phyloP scores from a whole-genome alignment of 2,329 filamentous ascomycete species.

The Triangularia setosa region DNA sequence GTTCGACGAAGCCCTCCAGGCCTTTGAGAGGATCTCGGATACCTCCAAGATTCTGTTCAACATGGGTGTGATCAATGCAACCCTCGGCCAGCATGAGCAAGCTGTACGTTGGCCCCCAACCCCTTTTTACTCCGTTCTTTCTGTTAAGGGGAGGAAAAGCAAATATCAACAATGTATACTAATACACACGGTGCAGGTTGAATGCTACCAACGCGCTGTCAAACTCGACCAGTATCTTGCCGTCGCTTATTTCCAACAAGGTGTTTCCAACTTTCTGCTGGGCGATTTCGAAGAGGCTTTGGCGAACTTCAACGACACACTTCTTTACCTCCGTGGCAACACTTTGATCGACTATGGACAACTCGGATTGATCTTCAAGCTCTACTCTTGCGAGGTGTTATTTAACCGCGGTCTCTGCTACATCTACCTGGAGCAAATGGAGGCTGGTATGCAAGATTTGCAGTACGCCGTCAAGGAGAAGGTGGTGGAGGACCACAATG shows the following conservation, averaged over 20 bases:
- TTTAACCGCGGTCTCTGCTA: constrained; percentile 98
- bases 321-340: constrained; percentile 91
- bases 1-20: constrained; percentile 80
- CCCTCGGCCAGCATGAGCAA: constrained; percentile 90
- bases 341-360: constrained; percentile 98
- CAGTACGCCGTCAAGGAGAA: constrained; percentile 91
- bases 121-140: background rate
- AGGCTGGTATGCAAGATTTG: constrained; percentile 86
- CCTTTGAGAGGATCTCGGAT: constrained; percentile 84
- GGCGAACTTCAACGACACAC: constrained; percentile 97
- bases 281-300: constrained; percentile 96
- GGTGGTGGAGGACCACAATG: constrained; percentile 91
- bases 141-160: background rate
- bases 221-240: constrained; percentile 91
- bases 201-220: constrained; percentile 90
- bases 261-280: constrained; percentile 94
- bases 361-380: constrained; percentile 87
- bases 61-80: constrained; percentile 95
- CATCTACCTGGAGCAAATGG: constrained; percentile 90
- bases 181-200: constrained; percentile 57
- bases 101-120: constrained; percentile 60
- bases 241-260: constrained; percentile 97
- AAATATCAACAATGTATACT: background rate
- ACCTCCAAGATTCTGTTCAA: constrained; percentile 99
- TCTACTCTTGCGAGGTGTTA: constrained; percentile 95